A percentile compares a stretch with the other conserved stretches of the same genome.
Evolutionary conservation across 129 eudicot species (phyloP).

Genomic region (Pulicaria dysenterica): DNA sequence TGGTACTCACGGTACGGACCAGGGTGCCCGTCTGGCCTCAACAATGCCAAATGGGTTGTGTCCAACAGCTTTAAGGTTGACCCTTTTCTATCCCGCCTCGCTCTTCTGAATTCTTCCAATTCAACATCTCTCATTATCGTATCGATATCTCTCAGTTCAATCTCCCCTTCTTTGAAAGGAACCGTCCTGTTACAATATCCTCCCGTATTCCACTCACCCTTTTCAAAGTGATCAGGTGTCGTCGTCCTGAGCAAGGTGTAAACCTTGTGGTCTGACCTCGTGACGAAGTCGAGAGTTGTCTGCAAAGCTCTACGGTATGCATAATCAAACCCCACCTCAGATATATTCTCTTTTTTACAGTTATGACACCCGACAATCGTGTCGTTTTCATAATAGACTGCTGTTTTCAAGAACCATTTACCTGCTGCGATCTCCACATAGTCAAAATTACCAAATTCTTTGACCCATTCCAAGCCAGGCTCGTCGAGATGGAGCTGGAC

Average conservation of each 20-base stretch:
- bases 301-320: constrained; percentile 66
- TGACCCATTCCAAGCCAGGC: constrained; percentile 55
- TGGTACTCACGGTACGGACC: constrained; percentile 67
- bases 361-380: constrained; percentile 65
- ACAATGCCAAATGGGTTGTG: constrained; percentile 54
- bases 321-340: constrained; percentile 54
- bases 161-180: constrained; percentile 64
- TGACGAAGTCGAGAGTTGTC: constrained; percentile 47
- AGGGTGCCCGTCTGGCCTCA: constrained; percentile 93
- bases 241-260: constrained; percentile 55
- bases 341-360: constrained; percentile 48
- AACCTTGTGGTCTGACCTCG: constrained; percentile 48
- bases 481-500: constrained; percentile 60
- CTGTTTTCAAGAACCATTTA: constrained; percentile 77
- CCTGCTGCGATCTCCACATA: constrained; percentile 65
- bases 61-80: constrained; percentile 56
- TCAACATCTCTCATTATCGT: constrained; percentile 55
- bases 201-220: constrained; percentile 76
- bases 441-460: constrained; percentile 50
- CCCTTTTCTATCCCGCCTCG: constrained; percentile 30
- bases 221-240: constrained; percentile 85
- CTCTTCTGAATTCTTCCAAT: constrained; percentile 54
- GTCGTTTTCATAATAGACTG: constrained; percentile 68
- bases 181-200: constrained; percentile 67
- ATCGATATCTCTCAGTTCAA: constrained; percentile 44